phyloP scores from a whole-genome alignment of 129 eudicot genomes.

The Calendula officinalis region DNA sequence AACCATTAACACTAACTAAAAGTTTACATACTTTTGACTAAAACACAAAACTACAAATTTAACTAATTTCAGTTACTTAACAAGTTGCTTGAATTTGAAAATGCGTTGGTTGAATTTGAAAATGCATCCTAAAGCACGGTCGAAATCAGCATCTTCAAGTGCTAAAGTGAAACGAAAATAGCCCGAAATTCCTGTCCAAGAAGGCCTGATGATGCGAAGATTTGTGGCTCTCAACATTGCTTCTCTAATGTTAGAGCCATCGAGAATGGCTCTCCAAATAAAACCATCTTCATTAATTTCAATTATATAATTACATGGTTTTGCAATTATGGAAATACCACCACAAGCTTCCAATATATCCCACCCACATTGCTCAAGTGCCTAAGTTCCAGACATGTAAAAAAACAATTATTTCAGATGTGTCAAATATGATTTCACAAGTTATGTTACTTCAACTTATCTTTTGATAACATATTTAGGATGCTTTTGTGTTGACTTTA shows the following conservation, averaged over 20 bases:
- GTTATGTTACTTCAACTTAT: too few species aligned
- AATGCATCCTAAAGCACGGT: slow-evolving; percentile 69
- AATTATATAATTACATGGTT: slow-evolving; percentile 54
- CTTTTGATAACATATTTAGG: too few species aligned
- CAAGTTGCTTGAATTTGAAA: slow-evolving; percentile 49
- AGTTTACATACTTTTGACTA: too few species aligned
- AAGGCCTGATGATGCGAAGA: slow-evolving; percentile 74
- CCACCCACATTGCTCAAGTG: slow-evolving; percentile 90
- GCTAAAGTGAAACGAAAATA: slow-evolving; percentile 91
- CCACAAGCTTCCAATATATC: slow-evolving; percentile 74
- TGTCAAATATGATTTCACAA: too few species aligned
- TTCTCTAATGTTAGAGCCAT: slow-evolving; percentile 74
- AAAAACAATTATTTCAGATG: too few species aligned
- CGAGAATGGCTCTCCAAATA: slow-evolving; percentile 52
- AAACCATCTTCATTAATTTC: slow-evolving; percentile 36
- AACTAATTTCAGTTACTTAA: slow-evolving; percentile 22
- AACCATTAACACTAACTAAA: too few species aligned
- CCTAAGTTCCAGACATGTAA: slow-evolving; percentile 34
- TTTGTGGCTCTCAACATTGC: slow-evolving; percentile 79
- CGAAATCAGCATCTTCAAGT: slow-evolving; percentile 65
- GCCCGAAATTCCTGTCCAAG: slow-evolving; percentile 93
- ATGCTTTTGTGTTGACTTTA: too few species aligned
- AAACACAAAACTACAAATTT: too few species aligned
- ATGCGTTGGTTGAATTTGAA: slow-evolving; percentile 66
- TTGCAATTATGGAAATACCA: slow-evolving; percentile 86